These are phyloP conservation scores for Pythium vanterpoolii DNA, from an alignment of 352 stramenopile genomes.

Conservation along the genomic window DNA sequence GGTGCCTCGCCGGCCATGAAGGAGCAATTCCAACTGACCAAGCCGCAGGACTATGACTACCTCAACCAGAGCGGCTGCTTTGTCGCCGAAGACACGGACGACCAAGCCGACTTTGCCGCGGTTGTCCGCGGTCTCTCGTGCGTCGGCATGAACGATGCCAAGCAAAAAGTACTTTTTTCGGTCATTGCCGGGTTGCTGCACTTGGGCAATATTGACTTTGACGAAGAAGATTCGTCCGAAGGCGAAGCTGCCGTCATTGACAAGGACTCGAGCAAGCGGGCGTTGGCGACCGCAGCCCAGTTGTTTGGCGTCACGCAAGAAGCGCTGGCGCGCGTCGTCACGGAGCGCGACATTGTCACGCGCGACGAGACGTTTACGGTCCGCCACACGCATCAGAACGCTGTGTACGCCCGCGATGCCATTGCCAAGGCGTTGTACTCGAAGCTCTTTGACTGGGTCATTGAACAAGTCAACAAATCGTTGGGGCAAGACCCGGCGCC, in stretches of 20 bases:
- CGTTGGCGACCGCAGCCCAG: slow-evolving; percentile 45
- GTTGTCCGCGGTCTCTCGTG: slow-evolving; percentile 71
- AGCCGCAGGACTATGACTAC: slow-evolving; percentile 90
- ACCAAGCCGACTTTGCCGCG: slow-evolving; percentile 76
- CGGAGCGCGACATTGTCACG: slow-evolving; percentile 83
- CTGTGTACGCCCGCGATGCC: slow-evolving; percentile 87
- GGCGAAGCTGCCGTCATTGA: slow-evolving; percentile 76
- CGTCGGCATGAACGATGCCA: slow-evolving; percentile 65
- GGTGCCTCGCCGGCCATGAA: slow-evolving; percentile 52
- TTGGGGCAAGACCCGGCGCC: slow-evolving; percentile 74
- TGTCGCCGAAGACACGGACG: slow-evolving; percentile 89
- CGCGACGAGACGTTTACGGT: slow-evolving; percentile 82
- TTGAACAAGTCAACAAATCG: slow-evolving; percentile 88
- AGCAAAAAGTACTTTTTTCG: slow-evolving; percentile 87
- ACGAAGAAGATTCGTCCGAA: slow-evolving; percentile 85
- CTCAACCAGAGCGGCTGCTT: slow-evolving; percentile 94
- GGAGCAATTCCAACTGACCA: slow-evolving; percentile 63
- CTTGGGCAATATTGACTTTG: slow-evolving; percentile 95
- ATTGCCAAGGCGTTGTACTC: slow-evolving; percentile 94
- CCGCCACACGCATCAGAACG: slow-evolving; percentile 74
- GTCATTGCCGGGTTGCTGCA: slow-evolving; percentile 94
- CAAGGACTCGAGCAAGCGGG: slow-evolving; percentile 59
- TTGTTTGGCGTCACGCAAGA: slow-evolving; percentile 68
- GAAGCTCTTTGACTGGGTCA: slow-evolving; percentile 92
- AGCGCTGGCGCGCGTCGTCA: slow-evolving; percentile 77